A percentile compares a stretch with the other conserved stretches of the same genome.
Conservation (phyloP, 345 rosid genomes). For the Theobroma cacao region DNA sequence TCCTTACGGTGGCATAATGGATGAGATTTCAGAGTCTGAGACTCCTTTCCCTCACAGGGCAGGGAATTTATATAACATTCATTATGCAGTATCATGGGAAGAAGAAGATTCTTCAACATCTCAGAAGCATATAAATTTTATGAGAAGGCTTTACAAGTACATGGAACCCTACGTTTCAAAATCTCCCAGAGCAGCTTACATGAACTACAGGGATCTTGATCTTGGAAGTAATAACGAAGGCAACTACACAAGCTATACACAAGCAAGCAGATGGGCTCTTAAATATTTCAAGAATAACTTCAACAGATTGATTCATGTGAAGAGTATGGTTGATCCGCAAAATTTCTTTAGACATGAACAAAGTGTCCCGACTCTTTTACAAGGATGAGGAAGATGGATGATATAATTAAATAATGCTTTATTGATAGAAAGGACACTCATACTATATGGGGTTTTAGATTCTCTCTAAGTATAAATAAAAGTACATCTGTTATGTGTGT, state of each 20-base stretch:
- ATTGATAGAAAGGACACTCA: not conserved
- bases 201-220: conserved; percentile 1
- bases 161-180: not conserved
- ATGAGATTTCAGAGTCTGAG: not conserved
- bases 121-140: not conserved
- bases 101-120: not conserved
- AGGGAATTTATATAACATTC: conserved; percentile 1
- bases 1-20: conserved; percentile 9
- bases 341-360: not conserved
- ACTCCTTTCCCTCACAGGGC: conserved; percentile 10
- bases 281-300: not conserved
- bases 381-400: not conserved
- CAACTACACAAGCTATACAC: not conserved
- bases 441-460: not conserved
- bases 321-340: not conserved
- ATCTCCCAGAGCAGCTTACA: not conserved
- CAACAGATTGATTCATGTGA: not conserved
- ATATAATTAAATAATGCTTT: not conserved
- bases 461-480: not conserved
- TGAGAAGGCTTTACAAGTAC: not conserved
- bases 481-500: too few relatives aligned
- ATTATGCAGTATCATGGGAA: not conserved
- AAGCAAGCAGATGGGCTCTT: not conserved
- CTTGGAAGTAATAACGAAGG: not conserved
- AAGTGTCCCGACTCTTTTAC: not conserved